A percentile compares a stretch with the other conserved stretches of the same genome.
Evolutionary conservation across 225 moss, liverwort and hornwort genomes (phyloP).

Genomic region (Polytrichum formosum): DNA sequence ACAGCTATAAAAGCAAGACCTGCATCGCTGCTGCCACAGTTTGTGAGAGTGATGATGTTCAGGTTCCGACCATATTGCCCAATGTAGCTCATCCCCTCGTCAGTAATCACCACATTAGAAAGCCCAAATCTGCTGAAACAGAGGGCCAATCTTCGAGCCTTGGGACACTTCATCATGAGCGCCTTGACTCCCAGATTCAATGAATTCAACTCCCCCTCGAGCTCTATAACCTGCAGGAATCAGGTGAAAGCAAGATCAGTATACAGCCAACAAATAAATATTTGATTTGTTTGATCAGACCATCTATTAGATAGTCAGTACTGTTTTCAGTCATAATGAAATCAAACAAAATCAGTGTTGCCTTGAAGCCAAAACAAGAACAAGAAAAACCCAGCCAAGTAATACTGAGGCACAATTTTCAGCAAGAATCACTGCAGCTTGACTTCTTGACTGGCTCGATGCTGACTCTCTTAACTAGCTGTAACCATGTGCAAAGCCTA

Average conservation of each 20-base stretch:
- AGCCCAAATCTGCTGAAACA: slow-evolving; percentile 62
- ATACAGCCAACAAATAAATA: neutral
- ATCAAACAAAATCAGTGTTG: too few relatives aligned
- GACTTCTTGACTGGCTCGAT: neutral
- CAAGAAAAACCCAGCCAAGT: too few relatives aligned
- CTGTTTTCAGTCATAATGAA: neutral
- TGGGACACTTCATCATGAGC: slow-evolving; percentile 45
- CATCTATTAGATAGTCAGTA: too few relatives aligned
- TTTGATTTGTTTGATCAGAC: too few relatives aligned
- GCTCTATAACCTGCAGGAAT: slow-evolving; percentile 46
- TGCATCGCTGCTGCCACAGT: slow-evolving; percentile 52
- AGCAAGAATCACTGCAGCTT: neutral
- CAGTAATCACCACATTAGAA: slow-evolving; percentile 43
- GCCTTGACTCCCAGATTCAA: slow-evolving; percentile 53
- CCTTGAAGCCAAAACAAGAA: too few relatives aligned
- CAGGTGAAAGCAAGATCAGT: slow-evolving; percentile 1
- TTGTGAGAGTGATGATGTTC: slow-evolving; percentile 52
- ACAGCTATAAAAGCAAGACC: slow-evolving; percentile 43
- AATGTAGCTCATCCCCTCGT: slow-evolving; percentile 52
- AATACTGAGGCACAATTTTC: neutral
- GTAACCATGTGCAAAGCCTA: too few relatives aligned
- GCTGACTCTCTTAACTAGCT: neutral
- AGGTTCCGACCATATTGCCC: slow-evolving; percentile 53
- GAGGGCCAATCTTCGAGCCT: slow-evolving; percentile 50
- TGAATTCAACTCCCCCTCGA: slow-evolving; percentile 49